Base-by-base conservation (phyloP, 345 rosid species). In the Populus davidiana region DNA sequence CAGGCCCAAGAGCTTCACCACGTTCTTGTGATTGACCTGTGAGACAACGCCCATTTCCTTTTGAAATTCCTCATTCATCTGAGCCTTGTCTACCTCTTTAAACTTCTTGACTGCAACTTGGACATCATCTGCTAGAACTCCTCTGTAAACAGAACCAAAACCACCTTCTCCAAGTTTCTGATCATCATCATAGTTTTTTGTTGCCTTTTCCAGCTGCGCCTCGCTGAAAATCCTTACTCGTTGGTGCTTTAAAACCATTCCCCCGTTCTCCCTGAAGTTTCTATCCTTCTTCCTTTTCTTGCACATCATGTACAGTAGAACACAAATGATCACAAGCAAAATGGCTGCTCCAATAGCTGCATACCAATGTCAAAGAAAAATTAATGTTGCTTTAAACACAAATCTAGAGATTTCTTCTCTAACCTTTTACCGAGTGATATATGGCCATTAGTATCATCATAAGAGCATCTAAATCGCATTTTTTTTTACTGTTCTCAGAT, bases 1-100 rank as follows among this genome's bases (percentile, higher is more conserved):
- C 23, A 85, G 27, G 10, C 87, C 87, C 36, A 82, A 75, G 9
- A 85, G 62, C 67, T 76, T 79, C 2, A 84, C 87, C 17, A 84
- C 83, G 63, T 85, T 85, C 49, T 43, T 85, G 38, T 81, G 87
- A 36, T 84, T 79, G 0, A 84, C 76, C 25, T 79, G 84, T 31
- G 81, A 84, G 44, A 81, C 76, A 41, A 76, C 63, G 5, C 70
- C 66, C 29, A 84, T 78, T 76, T 84, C 84, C 0, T 56, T 76
- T 18, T 80, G 72, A 69, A 62, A 81, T 43, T 83, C 84, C 4
- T 81, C 65, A 29, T 75, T 72, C 14, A 74, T 68, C n/a, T 71
- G 79, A 64, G 41, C n/a, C 71, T 75, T 77, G 41, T 72, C 65
- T 6, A 39, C 20, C 21, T 54, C 80, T 50, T 78, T 77, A 8